Evolutionary conservation across 441 rosid genomes (phyloP).

Genomic region (Francoa sonchifolia): DNA sequence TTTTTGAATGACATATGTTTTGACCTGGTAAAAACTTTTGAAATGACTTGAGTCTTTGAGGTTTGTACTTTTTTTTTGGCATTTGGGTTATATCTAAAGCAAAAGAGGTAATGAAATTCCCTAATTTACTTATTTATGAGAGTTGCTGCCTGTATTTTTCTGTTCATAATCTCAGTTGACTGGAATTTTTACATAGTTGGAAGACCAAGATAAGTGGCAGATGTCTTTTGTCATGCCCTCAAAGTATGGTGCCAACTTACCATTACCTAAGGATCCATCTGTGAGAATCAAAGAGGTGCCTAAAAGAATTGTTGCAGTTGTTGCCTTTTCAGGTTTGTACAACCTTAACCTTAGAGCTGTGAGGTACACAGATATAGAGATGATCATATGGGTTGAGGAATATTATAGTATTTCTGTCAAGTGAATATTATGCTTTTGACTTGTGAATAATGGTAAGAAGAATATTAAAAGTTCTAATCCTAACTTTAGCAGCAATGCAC

Average conservation of each 20-base stretch:
- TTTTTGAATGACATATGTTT: no score
- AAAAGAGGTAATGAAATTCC: background rate
- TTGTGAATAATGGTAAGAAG: no score
- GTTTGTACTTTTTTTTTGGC: background rate
- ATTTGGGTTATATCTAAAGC: background rate
- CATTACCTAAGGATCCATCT: conserved; percentile 59
- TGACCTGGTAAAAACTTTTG: background rate
- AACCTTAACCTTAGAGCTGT: background rate
- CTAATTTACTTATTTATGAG: background rate
- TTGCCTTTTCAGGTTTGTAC: conserved; percentile 59
- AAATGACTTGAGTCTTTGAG: background rate
- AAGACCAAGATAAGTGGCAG: conserved; percentile 57
- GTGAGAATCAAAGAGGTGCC: conserved; percentile 65
- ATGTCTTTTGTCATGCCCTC: conserved; percentile 93
- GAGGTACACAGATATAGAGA: background rate
- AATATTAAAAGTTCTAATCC: no score
- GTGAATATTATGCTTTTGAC: no score
- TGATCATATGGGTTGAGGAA: no score
- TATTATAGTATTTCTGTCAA: no score
- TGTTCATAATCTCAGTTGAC: conserved; percentile 1
- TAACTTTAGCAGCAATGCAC: no score
- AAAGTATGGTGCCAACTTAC: conserved; percentile 65
- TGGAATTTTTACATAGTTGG: conserved; percentile 24
- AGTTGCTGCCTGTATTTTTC: background rate
- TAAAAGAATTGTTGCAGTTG: conserved; percentile 55